Evolutionary conservation across 805 yeast genomes (phyloP), one percentile per base, ranked within the genome.

Genomic region (Candida alai): DNA sequence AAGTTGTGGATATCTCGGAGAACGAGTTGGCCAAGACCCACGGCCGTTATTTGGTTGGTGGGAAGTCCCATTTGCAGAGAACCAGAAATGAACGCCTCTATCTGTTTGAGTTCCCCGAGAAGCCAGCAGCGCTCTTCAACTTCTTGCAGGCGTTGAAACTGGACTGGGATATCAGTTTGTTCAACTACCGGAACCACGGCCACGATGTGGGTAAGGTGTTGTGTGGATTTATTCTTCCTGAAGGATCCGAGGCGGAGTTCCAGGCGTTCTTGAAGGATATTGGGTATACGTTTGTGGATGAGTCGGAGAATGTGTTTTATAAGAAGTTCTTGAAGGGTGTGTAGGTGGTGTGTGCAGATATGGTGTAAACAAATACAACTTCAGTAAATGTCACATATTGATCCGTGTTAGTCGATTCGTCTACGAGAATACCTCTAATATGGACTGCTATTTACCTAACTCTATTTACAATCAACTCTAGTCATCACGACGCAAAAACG

Each of bases 111-210:
- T 94, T 93, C 69, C 99, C 99, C 10, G 99, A 93, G 54, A 80
- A 93, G 52, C 97, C 98, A 2, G 95, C 96, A 30, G 97, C 98
- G 1, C 70, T 93, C 51, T 76, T 82, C 19, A 82, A 75, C 39
- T 93, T 93, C 64, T 70, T 93, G 51, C 73, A 72, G 18, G 71
- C 80, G 12, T 61, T 93, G 54, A 76, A 81, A 50, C 70, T 73
- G 17, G 78, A 79, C 32, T 93, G 97, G 97, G 93, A 93, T 55
- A 77, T 93, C 42, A 84, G 97, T 1, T 63, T 93, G 49, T 93
- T 93, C 80, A 96, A 93, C 60, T 93, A 93, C 62, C 79, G 99
- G 70, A 88, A 93, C 64, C 95, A 88, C 48, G 99, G 99, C 24
- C 80, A 90, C 33, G 99, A 93, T 54, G 74, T 93, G 29, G 97